Base-by-base conservation (phyloP, 1,139 yeast genomes). In the Diutina scorzettiae region DNA sequence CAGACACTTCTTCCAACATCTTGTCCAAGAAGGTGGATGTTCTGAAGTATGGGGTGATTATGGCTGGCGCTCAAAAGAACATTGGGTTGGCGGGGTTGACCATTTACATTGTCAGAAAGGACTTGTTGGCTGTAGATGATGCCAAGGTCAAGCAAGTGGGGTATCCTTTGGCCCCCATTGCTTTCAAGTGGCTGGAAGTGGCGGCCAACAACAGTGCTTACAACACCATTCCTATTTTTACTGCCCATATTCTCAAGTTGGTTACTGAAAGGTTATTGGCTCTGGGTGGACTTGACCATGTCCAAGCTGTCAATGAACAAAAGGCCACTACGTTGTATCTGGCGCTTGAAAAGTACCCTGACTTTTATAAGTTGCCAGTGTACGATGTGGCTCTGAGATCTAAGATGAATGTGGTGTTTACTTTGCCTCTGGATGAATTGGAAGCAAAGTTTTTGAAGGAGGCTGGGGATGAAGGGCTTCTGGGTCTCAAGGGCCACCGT, bases 41-140 rank as follows among this genome's bases (percentile, higher is more conserved):
- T 40, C 69, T 85, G 45, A 80, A 83, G 59, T 89, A 77, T 55
- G 97, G 96, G 43, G 66, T 87, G 37, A 79, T 91, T 47, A 64
- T 66, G 77, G 94, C 93, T n/a, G 98, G 98, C 46, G 98, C 97
- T 17, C 98, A 91, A 63, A 91, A 91, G 64, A 91, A 91, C 59
- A 86, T 91, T 55, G 98, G 98, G 44, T 69, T 91, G 57, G 97
- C 98, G 5, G 98, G 98, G 37, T 75, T 91, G 51, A 82, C 97
- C 16, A 72, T 91, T 49, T 89, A 87, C 60, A 89, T 91, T 52
- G 79, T 89, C 59, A 84, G 84, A 62, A 89, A 89, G 59, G 58
- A 78, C 4, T 70, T 91, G 43, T 64, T 91, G 44, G 81, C 78
- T 28, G 78, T 78, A 49, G 78, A 86, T 2, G 86, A 79, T 47